phyloP scores from a whole-genome alignment of 2,329 filamentous ascomycete genomes.

The Xylaria sp. region DNA sequence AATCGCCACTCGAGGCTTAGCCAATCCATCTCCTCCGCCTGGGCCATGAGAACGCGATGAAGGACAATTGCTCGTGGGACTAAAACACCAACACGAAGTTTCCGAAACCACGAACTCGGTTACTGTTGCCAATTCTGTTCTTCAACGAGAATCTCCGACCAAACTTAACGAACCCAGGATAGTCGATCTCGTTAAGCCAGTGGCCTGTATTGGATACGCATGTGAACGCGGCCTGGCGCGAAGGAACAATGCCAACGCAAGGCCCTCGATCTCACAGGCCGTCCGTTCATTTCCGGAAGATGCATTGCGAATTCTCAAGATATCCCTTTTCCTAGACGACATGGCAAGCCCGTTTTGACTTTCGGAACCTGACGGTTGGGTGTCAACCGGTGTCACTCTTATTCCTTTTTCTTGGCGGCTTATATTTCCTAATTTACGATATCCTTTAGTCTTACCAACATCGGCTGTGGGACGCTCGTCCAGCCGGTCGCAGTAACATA shows the following conservation, averaged over 20 bases:
- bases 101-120: constrained; percentile 3
- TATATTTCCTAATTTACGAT: constrained; percentile 14
- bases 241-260: not conserved
- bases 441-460: constrained; percentile 15
- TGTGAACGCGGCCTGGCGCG: not conserved
- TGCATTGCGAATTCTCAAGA: not conserved
- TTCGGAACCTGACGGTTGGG: constrained; percentile 9
- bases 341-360: constrained; percentile 5
- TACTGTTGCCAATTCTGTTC: not conserved
- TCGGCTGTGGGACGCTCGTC: constrained; percentile 6
- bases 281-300: not conserved
- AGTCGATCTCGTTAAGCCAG: constrained; percentile 1
- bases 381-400: constrained; percentile 14
- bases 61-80: not conserved
- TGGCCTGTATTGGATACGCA: constrained; percentile 13
- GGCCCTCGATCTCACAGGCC: not conserved
- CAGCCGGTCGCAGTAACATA: constrained; percentile 9
- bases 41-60: not conserved
- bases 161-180: constrained; percentile 7
- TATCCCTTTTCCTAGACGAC: constrained; percentile 5
- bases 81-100: not conserved
- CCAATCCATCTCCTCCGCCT: not conserved
- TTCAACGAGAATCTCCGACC: not conserved
- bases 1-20: constrained; percentile 1
- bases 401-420: constrained; percentile 12